Evolutionary conservation across 306 rosid genomes (phyloP).

Genomic region (Betula pendula): DNA sequence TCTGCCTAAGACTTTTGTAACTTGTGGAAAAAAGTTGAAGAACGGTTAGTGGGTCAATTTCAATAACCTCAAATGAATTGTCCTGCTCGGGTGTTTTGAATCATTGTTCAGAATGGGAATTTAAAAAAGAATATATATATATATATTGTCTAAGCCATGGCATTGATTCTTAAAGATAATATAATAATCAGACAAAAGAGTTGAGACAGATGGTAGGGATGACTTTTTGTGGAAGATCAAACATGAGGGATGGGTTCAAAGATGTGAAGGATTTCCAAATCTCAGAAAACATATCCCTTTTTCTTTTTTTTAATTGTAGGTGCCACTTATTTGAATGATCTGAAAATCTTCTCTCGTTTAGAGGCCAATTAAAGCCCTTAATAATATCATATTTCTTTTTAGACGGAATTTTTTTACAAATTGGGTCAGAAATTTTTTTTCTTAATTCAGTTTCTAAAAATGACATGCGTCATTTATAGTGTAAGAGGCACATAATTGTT

Average conservation of each 20-base stretch:
- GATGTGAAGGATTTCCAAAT: conserved; percentile 30
- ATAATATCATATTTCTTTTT: no score
- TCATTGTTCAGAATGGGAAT: conserved; percentile 43
- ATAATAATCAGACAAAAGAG: conserved; percentile 34
- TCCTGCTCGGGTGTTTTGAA: conserved; percentile 25
- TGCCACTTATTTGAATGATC: background rate
- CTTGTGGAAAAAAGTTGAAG: conserved; percentile 26
- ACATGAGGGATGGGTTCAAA: conserved; percentile 24
- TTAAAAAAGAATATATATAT: conserved; percentile 17
- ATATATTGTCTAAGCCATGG: conserved; percentile 21
- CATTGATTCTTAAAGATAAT: conserved; percentile 14
- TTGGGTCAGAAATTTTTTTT: no score
- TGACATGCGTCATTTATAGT: no score
- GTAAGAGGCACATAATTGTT: no score
- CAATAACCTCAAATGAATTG: conserved; percentile 25
- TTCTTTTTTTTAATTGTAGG: background rate
- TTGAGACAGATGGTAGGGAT: conserved; percentile 35
- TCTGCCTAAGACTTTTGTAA: conserved; percentile 34
- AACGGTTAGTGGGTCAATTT: conserved; percentile 33
- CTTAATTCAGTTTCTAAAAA: no score
- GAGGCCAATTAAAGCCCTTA: background rate
- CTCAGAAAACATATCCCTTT: background rate
- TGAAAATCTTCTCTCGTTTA: background rate
- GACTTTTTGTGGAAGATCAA: conserved; percentile 34
- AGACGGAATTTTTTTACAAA: no score